phyloP scores from a whole-genome alignment of 225 moss, liverwort and hornwort species.

The Physcomitrellopsis africana region DNA sequence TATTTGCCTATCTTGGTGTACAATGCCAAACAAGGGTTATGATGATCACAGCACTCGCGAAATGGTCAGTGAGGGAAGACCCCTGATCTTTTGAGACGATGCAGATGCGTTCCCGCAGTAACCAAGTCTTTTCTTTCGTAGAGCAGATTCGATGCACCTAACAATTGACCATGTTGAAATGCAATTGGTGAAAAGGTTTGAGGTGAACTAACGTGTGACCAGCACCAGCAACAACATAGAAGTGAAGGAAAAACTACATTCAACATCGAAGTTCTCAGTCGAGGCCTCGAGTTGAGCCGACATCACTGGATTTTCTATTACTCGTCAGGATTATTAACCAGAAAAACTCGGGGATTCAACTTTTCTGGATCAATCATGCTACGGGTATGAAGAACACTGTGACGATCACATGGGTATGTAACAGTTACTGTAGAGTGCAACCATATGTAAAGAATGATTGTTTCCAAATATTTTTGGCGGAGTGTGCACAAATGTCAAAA shows the following conservation, averaged over 20 bases:
- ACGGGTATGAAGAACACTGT: too few species aligned
- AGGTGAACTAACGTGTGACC: slow-evolving; percentile 57
- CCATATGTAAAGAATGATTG: too few species aligned
- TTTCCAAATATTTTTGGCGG: too few species aligned
- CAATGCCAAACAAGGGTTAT: slow-evolving; percentile 72
- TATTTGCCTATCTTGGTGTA: slow-evolving; percentile 11
- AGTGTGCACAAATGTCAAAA: too few species aligned
- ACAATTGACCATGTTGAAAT: slow-evolving; percentile 69
- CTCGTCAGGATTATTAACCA: too few species aligned
- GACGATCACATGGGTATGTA: too few species aligned
- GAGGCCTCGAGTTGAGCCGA: too few species aligned
- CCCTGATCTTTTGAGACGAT: slow-evolving; percentile 72
- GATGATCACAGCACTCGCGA: slow-evolving; percentile 72
- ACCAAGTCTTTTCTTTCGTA: slow-evolving; percentile 63
- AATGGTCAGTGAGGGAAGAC: slow-evolving; percentile 89
- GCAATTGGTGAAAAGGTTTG: slow-evolving; percentile 72
- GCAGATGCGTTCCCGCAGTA: slow-evolving; percentile 81
- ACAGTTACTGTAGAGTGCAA: too few species aligned
- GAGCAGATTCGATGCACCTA: slow-evolving; percentile 54
- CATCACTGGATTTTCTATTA: too few species aligned
- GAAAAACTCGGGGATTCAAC: too few species aligned
- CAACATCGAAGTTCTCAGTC: not conserved
- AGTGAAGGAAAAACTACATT: not conserved
- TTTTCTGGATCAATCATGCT: too few species aligned
- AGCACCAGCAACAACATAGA: not conserved